Conservation (phyloP, 1,284 basidiomycete species). For the Pseudozyma sp. region DNA sequence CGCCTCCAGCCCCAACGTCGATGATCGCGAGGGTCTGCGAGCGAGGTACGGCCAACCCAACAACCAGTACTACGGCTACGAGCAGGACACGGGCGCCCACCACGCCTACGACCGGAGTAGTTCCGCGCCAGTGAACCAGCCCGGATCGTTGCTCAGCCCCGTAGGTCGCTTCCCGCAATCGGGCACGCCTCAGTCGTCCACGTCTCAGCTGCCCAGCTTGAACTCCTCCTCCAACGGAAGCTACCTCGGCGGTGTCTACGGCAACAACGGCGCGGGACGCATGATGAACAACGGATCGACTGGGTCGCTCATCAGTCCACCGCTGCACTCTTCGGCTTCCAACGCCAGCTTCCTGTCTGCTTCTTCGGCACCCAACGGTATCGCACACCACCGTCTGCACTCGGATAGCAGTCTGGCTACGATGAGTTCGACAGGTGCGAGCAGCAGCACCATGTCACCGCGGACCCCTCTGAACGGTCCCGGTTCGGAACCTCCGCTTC, state of each 20-base stretch:
- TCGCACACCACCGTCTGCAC: conserved; percentile 47
- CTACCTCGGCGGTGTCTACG: conserved; percentile 43
- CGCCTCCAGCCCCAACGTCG: conserved; percentile 21
- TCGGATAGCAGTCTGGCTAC: conserved; percentile 47
- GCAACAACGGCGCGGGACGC: conserved; percentile 11
- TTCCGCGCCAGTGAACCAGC: conserved; percentile 36
- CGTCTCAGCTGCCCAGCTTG: conserved; percentile 41
- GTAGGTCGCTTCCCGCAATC: conserved; percentile 35
- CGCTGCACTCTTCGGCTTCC: conserved; percentile 30
- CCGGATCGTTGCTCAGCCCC: conserved; percentile 38
- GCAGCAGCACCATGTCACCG: conserved; percentile 40
- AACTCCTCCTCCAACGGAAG: conserved; percentile 25
- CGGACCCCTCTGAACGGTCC: conserved; percentile 51
- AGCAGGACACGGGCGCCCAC: conserved; percentile 33
- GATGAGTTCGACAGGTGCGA: conserved; percentile 28
- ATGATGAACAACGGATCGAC: conserved; percentile 20
- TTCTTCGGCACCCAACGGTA: conserved; percentile 36
- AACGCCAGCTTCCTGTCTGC: conserved; percentile 37
- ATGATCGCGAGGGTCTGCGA: conserved; percentile 42
- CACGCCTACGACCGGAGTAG: conserved; percentile 46
- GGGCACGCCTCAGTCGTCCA: conserved; percentile 28
- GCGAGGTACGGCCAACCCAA: conserved; percentile 27
- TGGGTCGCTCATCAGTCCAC: conserved; percentile 43
- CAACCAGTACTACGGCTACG: conserved; percentile 41
- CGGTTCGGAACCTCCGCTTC: conserved; percentile 29